Conservation (phyloP, 495 filamentous ascomycete species). For the Xylaria sp. region DNA sequence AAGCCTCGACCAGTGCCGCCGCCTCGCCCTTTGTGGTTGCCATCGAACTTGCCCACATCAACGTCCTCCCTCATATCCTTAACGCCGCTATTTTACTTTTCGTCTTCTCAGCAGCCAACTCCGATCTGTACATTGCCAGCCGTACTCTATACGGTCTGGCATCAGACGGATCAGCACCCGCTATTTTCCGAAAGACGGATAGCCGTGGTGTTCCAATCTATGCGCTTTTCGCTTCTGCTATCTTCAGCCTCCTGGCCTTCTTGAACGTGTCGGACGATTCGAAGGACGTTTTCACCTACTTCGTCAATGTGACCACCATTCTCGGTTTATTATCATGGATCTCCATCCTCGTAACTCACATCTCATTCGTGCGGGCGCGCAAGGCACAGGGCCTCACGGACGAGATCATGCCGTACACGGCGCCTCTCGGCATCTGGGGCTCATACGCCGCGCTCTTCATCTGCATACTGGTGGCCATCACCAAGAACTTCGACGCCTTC, state of each 20-base stretch:
- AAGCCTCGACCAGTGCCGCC: constrained; percentile 59
- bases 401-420: constrained; percentile 70
- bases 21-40: constrained; percentile 73
- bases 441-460: constrained; percentile 72
- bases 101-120: constrained; percentile 82
- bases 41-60: constrained; percentile 66
- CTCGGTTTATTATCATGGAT: constrained; percentile 86
- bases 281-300: constrained; percentile 77
- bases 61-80: constrained; percentile 72
- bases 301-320: constrained; percentile 83
- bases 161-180: constrained; percentile 75
- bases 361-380: constrained; percentile 78
- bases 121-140: constrained; percentile 80
- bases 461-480: constrained; percentile 73
- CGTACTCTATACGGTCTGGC: constrained; percentile 83
- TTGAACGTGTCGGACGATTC: constrained; percentile 77
- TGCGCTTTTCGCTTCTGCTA: constrained; percentile 66
- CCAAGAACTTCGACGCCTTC: constrained; percentile 83
- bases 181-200: constrained; percentile 73
- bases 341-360: constrained; percentile 81
- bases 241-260: constrained; percentile 74
- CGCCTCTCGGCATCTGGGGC: constrained; percentile 72
- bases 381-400: constrained; percentile 74
- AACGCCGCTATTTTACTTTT: constrained; percentile 83
- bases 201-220: constrained; percentile 76